These are phyloP conservation scores for Ceratopteris richardii DNA, from an alignment of 75 land plant genomes.

Conservation along the genomic window DNA sequence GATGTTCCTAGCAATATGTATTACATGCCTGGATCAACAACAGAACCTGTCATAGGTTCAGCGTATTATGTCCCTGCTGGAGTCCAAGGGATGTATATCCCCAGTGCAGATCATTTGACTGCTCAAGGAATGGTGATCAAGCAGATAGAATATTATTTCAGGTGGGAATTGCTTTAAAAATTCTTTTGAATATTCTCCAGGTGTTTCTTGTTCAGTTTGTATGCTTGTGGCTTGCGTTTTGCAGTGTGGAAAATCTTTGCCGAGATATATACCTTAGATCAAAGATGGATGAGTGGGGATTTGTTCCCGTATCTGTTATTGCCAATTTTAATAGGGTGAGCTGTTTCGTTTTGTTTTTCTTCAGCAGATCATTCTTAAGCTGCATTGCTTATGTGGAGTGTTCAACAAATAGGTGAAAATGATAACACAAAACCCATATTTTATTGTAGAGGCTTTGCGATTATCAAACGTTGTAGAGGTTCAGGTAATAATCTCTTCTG, in stretches of 20 bases:
- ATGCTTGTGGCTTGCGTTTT: not conserved
- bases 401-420: slow-evolving; percentile 75
- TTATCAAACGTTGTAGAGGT: slow-evolving; percentile 65
- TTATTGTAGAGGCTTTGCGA: slow-evolving; percentile 66
- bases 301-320: slow-evolving; percentile 66
- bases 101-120: slow-evolving; percentile 21
- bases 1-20: slow-evolving; percentile 1
- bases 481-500: slow-evolving; percentile 38
- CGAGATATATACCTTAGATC: slow-evolving; percentile 58
- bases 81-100: slow-evolving; percentile 9
- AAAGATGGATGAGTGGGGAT: slow-evolving; percentile 74
- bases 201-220: not conserved
- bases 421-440: slow-evolving; percentile 43
- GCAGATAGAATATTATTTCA: slow-evolving; percentile 88
- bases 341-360: not conserved
- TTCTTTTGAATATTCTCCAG: not conserved
- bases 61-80: not conserved
- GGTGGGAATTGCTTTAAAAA: slow-evolving; percentile 18
- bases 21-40: not conserved
- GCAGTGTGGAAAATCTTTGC: slow-evolving; percentile 74
- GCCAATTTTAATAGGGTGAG: slow-evolving; percentile 85
- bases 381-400: no score
- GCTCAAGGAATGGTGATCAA: slow-evolving; percentile 36
- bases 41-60: not conserved
- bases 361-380: no score